phyloP scores from a whole-genome alignment of 257 asterid species.

The Scutellaria baicalensis region DNA sequence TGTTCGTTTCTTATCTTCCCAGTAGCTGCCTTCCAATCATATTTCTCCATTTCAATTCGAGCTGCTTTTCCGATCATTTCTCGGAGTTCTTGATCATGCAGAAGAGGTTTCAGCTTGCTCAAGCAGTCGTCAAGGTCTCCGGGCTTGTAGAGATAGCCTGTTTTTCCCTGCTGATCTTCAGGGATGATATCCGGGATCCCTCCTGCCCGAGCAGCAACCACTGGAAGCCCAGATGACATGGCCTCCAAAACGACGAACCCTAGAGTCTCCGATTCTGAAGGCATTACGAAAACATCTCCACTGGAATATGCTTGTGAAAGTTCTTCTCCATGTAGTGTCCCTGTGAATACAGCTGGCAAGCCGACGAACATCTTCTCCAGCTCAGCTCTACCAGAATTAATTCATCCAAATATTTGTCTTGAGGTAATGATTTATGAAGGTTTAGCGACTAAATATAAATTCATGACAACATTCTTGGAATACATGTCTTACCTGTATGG shows the following conservation, averaged over 20 bases:
- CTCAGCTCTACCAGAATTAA: constrained; percentile 45
- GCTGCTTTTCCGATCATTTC: constrained; percentile 75
- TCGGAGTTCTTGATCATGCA: constrained; percentile 49
- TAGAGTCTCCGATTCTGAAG: constrained; percentile 94
- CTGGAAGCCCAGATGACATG: constrained; percentile 96
- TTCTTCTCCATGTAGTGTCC: constrained; percentile 88
- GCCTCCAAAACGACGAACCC: constrained; percentile 97
- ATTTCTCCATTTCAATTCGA: constrained; percentile 77
- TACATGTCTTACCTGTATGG: constrained; percentile 68
- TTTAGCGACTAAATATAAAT: neutral
- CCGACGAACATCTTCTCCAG: constrained; percentile 70
- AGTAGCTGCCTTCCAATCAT: constrained; percentile 96
- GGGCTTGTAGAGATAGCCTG: constrained; percentile 69
- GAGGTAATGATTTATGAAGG: neutral
- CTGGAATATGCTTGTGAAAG: constrained; percentile 98
- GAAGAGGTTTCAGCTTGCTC: constrained; percentile 66
- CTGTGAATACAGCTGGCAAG: constrained; percentile 89
- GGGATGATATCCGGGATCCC: constrained; percentile 95
- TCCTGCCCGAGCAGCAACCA: constrained; percentile 95
- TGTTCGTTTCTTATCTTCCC: constrained; percentile 73
- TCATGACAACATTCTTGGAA: neutral
- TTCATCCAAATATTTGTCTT: too few species aligned
- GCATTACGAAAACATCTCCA: constrained; percentile 88
- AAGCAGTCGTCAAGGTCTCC: constrained; percentile 89
- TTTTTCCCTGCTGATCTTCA: constrained; percentile 73